phyloP scores from a whole-genome alignment of 2,329 filamentous ascomycete species.

The Fusarium sp. region DNA sequence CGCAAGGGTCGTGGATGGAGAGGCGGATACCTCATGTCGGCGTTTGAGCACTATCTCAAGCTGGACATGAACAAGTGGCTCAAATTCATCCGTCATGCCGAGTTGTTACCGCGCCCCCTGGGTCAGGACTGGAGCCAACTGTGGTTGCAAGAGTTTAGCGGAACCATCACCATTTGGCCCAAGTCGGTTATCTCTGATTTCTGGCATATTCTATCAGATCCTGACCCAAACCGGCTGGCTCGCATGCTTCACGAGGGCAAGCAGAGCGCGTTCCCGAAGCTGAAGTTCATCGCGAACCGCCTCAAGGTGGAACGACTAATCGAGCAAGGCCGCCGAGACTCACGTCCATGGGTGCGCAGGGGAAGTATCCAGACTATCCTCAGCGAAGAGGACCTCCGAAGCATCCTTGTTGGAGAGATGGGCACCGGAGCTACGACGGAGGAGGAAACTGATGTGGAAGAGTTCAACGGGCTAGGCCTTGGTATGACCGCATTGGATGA shows the following conservation, averaged over 20 bases:
- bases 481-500: conserved; percentile 50
- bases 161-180: conserved; percentile 97
- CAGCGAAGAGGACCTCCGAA: conserved; percentile 72
- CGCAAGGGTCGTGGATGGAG: conserved; percentile 95
- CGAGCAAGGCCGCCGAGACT: conserved; percentile 72
- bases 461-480: conserved; percentile 45
- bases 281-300: conserved; percentile 91
- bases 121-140: conserved; percentile 98
- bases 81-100: conserved; percentile 91
- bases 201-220: conserved; percentile 88
- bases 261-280: conserved; percentile 89
- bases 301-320: conserved; percentile 84
- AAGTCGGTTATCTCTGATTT: conserved; percentile 86
- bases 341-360: conserved; percentile 63
- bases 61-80: conserved; percentile 98
- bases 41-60: conserved; percentile 95
- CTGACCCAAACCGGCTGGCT: conserved; percentile 80
- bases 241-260: conserved; percentile 93
- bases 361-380: conserved; percentile 73
- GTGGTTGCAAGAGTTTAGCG: conserved; percentile 95
- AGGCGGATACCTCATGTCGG: conserved; percentile 93
- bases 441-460: conserved; percentile 57
- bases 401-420: conserved; percentile 60
- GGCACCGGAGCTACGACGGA: conserved; percentile 53
- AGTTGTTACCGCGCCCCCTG: conserved; percentile 89